Evolutionary conservation across 2,329 filamentous ascomycete species (phyloP), one percentile per base, ranked within the genome.

Genomic region (Ophioceras dolichostomum): DNA sequence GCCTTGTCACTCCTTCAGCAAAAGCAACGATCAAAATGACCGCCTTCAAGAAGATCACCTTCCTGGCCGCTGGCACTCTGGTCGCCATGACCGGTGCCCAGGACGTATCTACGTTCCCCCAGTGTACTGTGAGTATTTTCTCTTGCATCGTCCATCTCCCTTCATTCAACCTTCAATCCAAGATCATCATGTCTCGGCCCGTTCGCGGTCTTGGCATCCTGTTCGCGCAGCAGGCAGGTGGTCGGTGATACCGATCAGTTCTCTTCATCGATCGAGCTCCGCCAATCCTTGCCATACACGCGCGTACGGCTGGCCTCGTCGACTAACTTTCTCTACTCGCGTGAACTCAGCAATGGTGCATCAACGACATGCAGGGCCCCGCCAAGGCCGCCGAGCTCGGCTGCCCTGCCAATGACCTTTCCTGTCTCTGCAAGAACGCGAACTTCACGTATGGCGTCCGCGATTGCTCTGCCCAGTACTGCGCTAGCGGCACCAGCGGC

Each of bases 101-200:
- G 50, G 49, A 58, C 43, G 36, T 57, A 33, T 47, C 52, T 39
- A 54, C 55, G 39, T 64, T 74, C 36, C 61, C 68, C 24, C 40
- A 50, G 14, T 76, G 72, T 47, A 70, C 63, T 54, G 72, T 76
- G 67, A 63, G 70, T 62, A 6, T 32, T 26, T 6, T 27, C 20
- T 26, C 10, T 16, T 41, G 13, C 38, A 29, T 21, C 17, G 16
- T n/a, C 22, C 31, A 37, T 32, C 20, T 36, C 21, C 29, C 44
- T 52, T 21, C 49, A 37, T 17, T n/a, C n/a, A n/a, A n/a, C 9
- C 13, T 34, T 21, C 40, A 22, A 26, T 24, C 30, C 19, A 39
- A 17, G 13, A 24, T 43, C 34, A 16, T n/a, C n/a, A n/a, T n/a
- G n/a, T n/a, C 14, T 10, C 17, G 12, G 16, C 29, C 6, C 20